Base-by-base conservation (phyloP, 331 rosid genomes). In the Saraca asoca region DNA sequence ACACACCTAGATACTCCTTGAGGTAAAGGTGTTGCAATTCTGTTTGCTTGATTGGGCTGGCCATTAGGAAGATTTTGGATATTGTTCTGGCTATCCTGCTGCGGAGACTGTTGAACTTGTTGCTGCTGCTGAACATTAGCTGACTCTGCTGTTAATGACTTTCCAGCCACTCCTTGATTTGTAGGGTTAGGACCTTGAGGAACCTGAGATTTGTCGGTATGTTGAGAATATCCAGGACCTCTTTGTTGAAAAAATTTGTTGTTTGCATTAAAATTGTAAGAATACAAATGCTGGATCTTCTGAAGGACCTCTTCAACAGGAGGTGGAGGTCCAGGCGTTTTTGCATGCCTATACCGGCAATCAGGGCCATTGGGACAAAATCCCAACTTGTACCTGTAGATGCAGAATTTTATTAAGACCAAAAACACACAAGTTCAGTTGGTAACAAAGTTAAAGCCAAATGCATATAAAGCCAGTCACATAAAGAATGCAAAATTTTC, bases 1-100 rank as follows among this genome's bases (percentile, higher is more conserved):
- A 94, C 96, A 86, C 79, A 94, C 99, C 99, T 94, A 90, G 97
- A 94, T 83, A 85, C 68, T 86, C 97, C 99, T 82, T 74, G 97
- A 61, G 99, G 99, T 88, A 94, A 85, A 67, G 96, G 88, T 52
- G 73, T 80, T 12, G 94, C 80, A 43, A 79, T 70, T 83, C 65
- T 85, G 85, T 77, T 90, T n/a, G 81, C 64, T 81, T 86, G 99
- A 86, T 78, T 86, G 75, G 89, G 85, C 76, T 83, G 85, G 70
- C 95, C 91, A 71, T 77, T 88, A 54, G 91, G 70, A 72, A 48
- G 46, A 74, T 44, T 86, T 80, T 85, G 95, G 11, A 70, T 50
- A 73, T 75, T 96, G 64, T 71, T 79, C 75, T 86, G 97, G 75
- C 68, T 79, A 59, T 69, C 77, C 78, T 68, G 95, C 75, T 72